phyloP scores from a whole-genome alignment of 1,139 yeast genomes.

The Debaryomyces robertsiae region DNA sequence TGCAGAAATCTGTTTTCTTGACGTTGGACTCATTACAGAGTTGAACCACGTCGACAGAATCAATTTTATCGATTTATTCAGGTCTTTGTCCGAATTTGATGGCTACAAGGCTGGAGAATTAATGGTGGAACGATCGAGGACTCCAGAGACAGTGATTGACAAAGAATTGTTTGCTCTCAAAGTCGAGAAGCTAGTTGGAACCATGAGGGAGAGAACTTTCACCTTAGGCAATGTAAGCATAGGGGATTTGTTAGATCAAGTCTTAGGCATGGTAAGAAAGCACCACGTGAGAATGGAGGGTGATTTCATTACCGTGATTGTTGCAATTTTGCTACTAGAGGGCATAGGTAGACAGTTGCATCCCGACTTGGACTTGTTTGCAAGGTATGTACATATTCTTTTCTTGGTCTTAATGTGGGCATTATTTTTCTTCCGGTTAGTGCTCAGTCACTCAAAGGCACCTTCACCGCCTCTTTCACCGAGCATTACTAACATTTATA shows the following conservation, averaged over 20 bases:
- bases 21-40: conserved; percentile 92
- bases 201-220: conserved; percentile 84
- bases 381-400: conserved; percentile 81
- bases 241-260: conserved; percentile 86
- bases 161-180: conserved; percentile 84
- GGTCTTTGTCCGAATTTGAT: conserved; percentile 86
- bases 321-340: conserved; percentile 84
- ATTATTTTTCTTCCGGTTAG: conserved; percentile 18
- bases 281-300: conserved; percentile 99
- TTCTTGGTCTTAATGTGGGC: conserved; percentile 51
- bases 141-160: conserved; percentile 89
- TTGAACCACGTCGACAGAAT: conserved; percentile 73
- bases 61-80: conserved; percentile 86
- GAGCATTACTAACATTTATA: conserved; percentile 35
- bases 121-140: conserved; percentile 91
- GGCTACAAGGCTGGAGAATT: conserved; percentile 94
- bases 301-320: conserved; percentile 90
- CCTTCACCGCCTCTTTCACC: conserved; percentile 1
- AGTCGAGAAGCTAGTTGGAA: conserved; percentile 78
- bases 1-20: conserved; percentile 89
- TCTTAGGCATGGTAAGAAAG: conserved; percentile 83
- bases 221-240: conserved; percentile 90
- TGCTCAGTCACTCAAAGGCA: not conserved
- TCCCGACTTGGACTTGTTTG: conserved; percentile 89
- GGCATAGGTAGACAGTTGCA: conserved; percentile 95